Evolutionary conservation across 176 grass and related monocot genomes (phyloP), one percentile per base, ranked within the genome.

Genomic region (Otatea glauca): DNA sequence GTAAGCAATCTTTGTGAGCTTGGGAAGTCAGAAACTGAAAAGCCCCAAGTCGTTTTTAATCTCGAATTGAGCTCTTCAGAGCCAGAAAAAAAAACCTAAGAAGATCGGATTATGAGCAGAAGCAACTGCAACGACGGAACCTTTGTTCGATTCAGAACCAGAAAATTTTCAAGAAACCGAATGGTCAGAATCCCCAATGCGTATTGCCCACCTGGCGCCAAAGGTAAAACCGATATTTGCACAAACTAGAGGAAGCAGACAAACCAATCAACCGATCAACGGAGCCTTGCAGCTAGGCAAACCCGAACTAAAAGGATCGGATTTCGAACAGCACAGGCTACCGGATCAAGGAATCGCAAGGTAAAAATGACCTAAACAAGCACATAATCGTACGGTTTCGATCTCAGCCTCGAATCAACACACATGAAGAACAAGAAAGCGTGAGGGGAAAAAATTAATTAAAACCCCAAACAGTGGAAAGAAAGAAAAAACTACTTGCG

Each of bases 231-330:
- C 56, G 32, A 69, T 51, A 20, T 45, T 64, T 37, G 38, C 42
- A 70, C 7, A 39, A 25, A 45, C 11, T 56, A 5, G 9, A 24
- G 16, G 23, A 58, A 21, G 13, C 6, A 32, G 16, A 56, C 37
- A 55, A 82, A 42, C 53, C 78, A 86, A 82, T 56, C 4, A 54
- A 81, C 2, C 12, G 42, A 70, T 79, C 66, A 6, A 21, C 53
- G 71, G 61, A 72, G 65, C 2, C 9, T 23, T 24, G 35, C 20
- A 24, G 53, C 47, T 4, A 64, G 83, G 11, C 47, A 47, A 86
- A 90, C 35, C 83, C 39, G 73, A 86, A 66, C 18, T 61, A 70
- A 79, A 86, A 83, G 66, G n/a, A 74, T 21, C 84, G 39, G 27
- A 48, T 44, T 78, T 70, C 21, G 65, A 58, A 45, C 38, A 14